Evolutionary conservation across 305 asterid genomes (phyloP).

Genomic region (Fraxinus paxiana): DNA sequence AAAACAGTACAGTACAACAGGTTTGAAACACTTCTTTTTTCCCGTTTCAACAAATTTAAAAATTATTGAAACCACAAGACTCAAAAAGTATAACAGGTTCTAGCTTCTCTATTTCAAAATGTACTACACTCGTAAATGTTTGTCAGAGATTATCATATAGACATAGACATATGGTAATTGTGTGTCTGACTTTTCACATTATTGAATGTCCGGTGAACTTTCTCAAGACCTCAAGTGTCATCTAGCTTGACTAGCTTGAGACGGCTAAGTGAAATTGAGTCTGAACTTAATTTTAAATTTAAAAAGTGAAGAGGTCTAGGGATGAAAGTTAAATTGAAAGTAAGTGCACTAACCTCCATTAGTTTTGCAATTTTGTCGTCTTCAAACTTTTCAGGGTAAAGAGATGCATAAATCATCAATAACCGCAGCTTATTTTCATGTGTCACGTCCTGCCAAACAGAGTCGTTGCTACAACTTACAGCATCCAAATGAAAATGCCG

Average conservation of each 20-base stretch:
- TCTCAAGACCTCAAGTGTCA: background rate
- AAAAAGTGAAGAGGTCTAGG: background rate
- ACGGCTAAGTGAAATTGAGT: background rate
- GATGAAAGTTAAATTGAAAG: background rate
- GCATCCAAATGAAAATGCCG: slow-evolving; percentile 12
- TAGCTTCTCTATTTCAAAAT: background rate
- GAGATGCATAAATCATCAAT: slow-evolving; percentile 93
- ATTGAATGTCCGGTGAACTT: background rate
- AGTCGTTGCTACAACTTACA: slow-evolving; percentile 10
- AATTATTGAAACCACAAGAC: background rate
- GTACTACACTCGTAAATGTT: background rate
- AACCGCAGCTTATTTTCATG: slow-evolving; percentile 87
- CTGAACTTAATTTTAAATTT: background rate
- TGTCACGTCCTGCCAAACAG: slow-evolving; percentile 64
- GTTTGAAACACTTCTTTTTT: background rate
- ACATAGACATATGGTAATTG: background rate
- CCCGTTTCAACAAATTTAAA: background rate
- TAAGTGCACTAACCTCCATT: slow-evolving; percentile 64
- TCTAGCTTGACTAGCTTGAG: background rate
- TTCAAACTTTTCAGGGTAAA: slow-evolving; percentile 91
- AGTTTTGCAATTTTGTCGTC: slow-evolving; percentile 75
- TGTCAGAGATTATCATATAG: background rate
- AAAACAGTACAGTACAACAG: background rate
- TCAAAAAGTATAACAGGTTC: background rate
- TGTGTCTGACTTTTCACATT: background rate